A percentile compares a stretch with the other conserved stretches of the same genome.
Evolutionary conservation across 2,329 filamentous ascomycete genomes (phyloP).

Genomic region (Tetracladium maxilliforme): DNA sequence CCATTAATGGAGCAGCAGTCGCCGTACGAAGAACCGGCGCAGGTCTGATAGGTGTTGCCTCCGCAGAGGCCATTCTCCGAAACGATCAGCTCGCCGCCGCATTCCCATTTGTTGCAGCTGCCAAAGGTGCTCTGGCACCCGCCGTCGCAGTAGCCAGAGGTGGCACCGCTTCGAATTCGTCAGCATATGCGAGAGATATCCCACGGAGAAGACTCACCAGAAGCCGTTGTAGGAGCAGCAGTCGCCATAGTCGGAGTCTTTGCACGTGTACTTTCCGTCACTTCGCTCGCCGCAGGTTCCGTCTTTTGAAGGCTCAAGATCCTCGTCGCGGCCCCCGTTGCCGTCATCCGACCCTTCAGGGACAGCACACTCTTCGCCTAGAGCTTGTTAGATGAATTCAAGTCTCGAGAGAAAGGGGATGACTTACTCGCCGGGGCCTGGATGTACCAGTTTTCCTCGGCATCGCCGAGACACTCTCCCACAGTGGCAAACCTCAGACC

Average conservation of each 20-base stretch:
- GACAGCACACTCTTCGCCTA: no score
- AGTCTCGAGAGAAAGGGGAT: conserved; percentile 1
- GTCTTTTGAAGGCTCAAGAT: no score
- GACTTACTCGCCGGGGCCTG: conserved; percentile 26
- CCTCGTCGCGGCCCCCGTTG: conserved; percentile 1
- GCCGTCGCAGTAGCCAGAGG: neutral
- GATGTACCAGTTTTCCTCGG: conserved; percentile 28
- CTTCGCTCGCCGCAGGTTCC: no score
- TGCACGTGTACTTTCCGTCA: no score
- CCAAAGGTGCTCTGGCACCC: conserved; percentile 1
- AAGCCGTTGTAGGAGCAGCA: neutral
- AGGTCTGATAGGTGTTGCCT: neutral
- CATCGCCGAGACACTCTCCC: conserved; percentile 29
- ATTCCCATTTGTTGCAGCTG: neutral
- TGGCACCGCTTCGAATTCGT: neutral
- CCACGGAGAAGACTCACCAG: neutral
- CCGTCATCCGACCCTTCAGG: conserved; percentile 5
- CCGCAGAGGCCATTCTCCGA: neutral
- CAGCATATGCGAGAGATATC: neutral
- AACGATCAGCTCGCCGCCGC: no score
- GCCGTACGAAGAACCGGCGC: neutral
- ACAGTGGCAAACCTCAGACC: conserved; percentile 23
- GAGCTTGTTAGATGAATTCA: no score
- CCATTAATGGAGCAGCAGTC: no score
- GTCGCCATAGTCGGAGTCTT: neutral